phyloP scores from a whole-genome alignment of 306 rosid species.

The Dicorynia guianensis region DNA sequence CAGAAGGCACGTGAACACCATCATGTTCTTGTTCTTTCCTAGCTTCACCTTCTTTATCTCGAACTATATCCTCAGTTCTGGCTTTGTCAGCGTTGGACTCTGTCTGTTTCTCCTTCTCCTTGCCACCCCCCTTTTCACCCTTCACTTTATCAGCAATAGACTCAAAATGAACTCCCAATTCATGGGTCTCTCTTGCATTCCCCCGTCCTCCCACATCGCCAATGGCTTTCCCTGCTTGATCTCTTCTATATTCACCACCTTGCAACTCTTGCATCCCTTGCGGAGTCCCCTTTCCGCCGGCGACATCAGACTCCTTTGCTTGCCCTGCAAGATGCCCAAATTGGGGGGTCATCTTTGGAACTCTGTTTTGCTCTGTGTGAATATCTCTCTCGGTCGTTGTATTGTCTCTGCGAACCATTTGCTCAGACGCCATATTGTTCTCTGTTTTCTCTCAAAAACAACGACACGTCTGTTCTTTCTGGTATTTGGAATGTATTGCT shows the following conservation, averaged over 20 bases:
- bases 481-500: background rate
- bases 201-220: constrained; percentile 45
- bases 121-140: constrained; percentile 14
- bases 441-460: too few relatives aligned
- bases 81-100: constrained; percentile 36
- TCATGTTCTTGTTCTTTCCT: constrained; percentile 2
- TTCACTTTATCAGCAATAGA: constrained; percentile 56
- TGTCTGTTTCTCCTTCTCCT: constrained; percentile 24
- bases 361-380: constrained; percentile 51
- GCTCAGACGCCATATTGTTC: constrained; percentile 65
- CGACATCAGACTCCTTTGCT: constrained; percentile 14
- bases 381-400: constrained; percentile 50
- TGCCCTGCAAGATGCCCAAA: constrained; percentile 60
- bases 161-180: constrained; percentile 48
- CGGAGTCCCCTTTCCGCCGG: constrained; percentile 21
- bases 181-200: constrained; percentile 47
- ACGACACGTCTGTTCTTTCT: background rate
- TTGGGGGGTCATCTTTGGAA: constrained; percentile 63
- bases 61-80: constrained; percentile 26
- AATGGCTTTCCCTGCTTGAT: constrained; percentile 42
- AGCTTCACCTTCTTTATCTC: constrained; percentile 36
- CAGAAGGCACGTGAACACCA: constrained; percentile 2
- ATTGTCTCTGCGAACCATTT: constrained; percentile 55
- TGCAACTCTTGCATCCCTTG: constrained; percentile 39
- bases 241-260: constrained; percentile 22